Evolutionary conservation across 129 eudicot genomes (phyloP).

Genomic region (Escallonia herrerae): DNA sequence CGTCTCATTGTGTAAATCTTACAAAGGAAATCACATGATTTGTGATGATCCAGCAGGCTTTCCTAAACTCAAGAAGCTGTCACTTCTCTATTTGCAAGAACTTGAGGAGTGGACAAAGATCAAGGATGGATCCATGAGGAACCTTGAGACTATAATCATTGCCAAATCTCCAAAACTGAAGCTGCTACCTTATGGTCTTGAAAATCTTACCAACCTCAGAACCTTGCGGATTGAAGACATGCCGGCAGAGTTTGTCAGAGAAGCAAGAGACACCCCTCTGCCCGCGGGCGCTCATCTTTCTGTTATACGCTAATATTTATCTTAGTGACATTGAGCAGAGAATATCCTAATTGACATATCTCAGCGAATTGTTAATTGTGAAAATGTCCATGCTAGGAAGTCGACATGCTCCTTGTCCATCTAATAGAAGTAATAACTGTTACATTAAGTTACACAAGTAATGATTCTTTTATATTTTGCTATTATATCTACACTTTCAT

Average conservation of each 20-base stretch:
- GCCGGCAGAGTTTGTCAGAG: conserved; percentile 8
- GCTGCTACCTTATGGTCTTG: conserved; percentile 9
- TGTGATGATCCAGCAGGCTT: conserved; percentile 9
- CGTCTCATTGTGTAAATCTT: conserved; percentile 8
- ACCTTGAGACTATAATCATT: conserved; percentile 5
- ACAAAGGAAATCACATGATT: conserved; percentile 13
- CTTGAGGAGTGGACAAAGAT: conserved; percentile 14
- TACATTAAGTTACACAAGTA: too few relatives aligned
- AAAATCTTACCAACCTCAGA: conserved; percentile 6
- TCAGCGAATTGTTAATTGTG: too few relatives aligned
- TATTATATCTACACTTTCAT: too few relatives aligned
- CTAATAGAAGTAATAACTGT: too few relatives aligned
- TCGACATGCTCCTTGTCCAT: too few relatives aligned
- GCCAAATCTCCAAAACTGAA: conserved; percentile 13
- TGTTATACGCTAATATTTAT: conserved; percentile 2
- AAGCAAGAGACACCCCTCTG: conserved; percentile 6
- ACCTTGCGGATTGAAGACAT: conserved; percentile 5
- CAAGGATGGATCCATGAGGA: conserved; percentile 13
- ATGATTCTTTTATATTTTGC: too few relatives aligned
- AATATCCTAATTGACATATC: too few relatives aligned
- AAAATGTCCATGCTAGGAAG: too few relatives aligned
- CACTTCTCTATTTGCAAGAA: background rate
- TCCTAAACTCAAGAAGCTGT: conserved; percentile 15
- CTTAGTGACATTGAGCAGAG: too few relatives aligned
- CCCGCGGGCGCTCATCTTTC: conserved; percentile 1